Base-by-base conservation (phyloP, 768 basidiomycete species). In the Rhodocollybia butyracea region DNA sequence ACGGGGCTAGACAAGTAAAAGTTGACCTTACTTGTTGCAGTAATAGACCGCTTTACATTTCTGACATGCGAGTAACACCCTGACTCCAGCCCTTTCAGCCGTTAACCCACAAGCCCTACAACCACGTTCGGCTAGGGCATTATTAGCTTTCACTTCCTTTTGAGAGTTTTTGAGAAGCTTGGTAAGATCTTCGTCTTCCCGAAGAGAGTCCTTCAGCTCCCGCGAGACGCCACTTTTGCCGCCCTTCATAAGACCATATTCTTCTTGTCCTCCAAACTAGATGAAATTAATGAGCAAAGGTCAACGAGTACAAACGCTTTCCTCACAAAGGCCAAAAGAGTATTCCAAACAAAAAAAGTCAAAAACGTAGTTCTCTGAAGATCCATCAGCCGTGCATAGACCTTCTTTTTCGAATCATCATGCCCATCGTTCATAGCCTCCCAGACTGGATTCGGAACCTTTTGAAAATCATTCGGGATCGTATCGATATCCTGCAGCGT, bases 311-410 rank as follows among this genome's bases (percentile, higher is more conserved):
- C 22, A 26, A 5, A 12, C 6, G 21, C 21, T 27, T 12, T 1
- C 32, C 57, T 27, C 29, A 62, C 61, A 22, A 62, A 60, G 5
- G 61, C 61, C 17, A 62, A 46, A 3, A 62, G 53, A 21, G 53
- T 48, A 13, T 56, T 60, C 59, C 61, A 62, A 1, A 62, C 59
- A 3, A 60, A 54, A 48, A 62, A 57, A 0, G 59, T 58, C 11
- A 62, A 55, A 12, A 62, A 55, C n/a, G 52, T 55, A 1, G 30
- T 46, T 40, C 11, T 32, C 60, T 24, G 58, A 47, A 38, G 15
- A 17, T 40, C 39, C 39, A n/a, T 40, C 5, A 40, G 39, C 39
- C 39, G 15, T 5, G n/a, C n/a, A 17, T 40, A 40, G 17, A 40
- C 21, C n/a, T 8, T 19, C 39, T 40, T 40, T n/a, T 17, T 17